Evolutionary conservation across 2,329 filamentous ascomycete genomes (phyloP).

Genomic region (Colletotrichum graminicola): DNA sequence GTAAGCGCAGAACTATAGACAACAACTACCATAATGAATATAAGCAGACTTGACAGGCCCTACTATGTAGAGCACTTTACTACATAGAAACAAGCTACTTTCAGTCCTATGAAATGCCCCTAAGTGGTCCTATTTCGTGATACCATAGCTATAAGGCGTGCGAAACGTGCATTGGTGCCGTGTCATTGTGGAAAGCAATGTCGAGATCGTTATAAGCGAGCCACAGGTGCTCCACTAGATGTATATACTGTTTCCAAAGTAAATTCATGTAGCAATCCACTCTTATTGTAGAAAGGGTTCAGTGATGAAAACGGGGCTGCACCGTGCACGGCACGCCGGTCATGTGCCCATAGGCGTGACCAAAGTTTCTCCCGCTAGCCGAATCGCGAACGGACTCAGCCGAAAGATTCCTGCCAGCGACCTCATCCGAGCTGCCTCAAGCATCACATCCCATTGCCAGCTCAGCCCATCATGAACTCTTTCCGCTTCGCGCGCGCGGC

Average conservation of each 20-base stretch:
- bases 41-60: too few relatives aligned
- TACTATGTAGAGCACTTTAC: too few relatives aligned
- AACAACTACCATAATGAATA: too few relatives aligned
- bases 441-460: constrained; percentile 65
- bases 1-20: too few relatives aligned
- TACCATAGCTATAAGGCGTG: too few relatives aligned
- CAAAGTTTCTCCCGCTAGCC: constrained; percentile 53
- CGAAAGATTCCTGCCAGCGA: constrained; percentile 63
- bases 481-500: constrained; percentile 92
- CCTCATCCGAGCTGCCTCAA: constrained; percentile 56
- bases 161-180: background rate
- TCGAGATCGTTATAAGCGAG: background rate
- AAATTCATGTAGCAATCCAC: background rate
- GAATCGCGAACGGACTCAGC: constrained; percentile 55
- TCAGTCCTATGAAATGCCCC: too few relatives aligned
- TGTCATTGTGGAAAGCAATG: background rate
- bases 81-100: too few relatives aligned
- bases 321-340: constrained; percentile 22
- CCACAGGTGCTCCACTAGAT: rapidly evolving
- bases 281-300: background rate
- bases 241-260: background rate
- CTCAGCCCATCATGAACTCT: constrained; percentile 84
- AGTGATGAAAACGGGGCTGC: background rate
- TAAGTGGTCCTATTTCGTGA: too few relatives aligned
- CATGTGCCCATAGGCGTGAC: constrained; percentile 53